A percentile compares a stretch with the other conserved stretches of the same genome.
Conservation (phyloP, 495 filamentous ascomycete species). For the Aspergillus homomorphus region DNA sequence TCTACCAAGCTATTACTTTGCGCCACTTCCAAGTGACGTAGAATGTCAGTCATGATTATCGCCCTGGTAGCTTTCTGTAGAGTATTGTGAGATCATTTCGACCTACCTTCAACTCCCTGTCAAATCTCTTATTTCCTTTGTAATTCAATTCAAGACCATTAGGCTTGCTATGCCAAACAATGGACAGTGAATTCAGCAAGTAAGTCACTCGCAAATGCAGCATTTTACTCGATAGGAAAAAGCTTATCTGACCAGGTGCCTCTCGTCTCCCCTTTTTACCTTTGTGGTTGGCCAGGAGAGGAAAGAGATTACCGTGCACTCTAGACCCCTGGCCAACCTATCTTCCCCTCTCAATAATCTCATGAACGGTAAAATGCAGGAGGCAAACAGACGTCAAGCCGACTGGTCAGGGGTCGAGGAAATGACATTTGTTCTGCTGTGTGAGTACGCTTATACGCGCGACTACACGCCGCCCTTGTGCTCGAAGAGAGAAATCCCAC, state of each 20-base stretch:
- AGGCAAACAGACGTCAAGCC: slow-evolving; percentile 18
- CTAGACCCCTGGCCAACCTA: slow-evolving; percentile 18
- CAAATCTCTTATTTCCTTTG: not conserved
- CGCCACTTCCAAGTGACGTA: slow-evolving; percentile 1
- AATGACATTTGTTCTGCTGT: slow-evolving; percentile 26
- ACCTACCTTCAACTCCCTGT: not conserved
- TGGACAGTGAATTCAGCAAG: not conserved
- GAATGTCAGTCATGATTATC: slow-evolving; percentile 1
- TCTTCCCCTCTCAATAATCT: slow-evolving; percentile 17
- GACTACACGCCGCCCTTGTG: slow-evolving; percentile 23
- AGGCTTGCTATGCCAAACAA: not conserved
- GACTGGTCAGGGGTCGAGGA: slow-evolving; percentile 27
- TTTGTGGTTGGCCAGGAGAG: slow-evolving; percentile 20
- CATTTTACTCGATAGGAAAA: not conserved
- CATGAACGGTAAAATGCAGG: slow-evolving; percentile 22
- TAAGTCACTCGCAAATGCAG: not conserved
- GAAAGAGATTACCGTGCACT: slow-evolving; percentile 25
- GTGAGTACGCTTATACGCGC: slow-evolving; percentile 25
- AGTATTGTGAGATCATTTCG: not conserved
- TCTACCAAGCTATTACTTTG: slow-evolving; percentile 2
- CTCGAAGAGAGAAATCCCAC: not conserved
- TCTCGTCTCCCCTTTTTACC: slow-evolving; percentile 23
- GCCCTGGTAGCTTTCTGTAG: not conserved
- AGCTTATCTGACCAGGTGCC: slow-evolving; percentile 2
- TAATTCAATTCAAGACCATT: slow-evolving; percentile 1